Base-by-base conservation (phyloP, 2,329 filamentous ascomycete genomes). In the Penicillium capsulatum region DNA sequence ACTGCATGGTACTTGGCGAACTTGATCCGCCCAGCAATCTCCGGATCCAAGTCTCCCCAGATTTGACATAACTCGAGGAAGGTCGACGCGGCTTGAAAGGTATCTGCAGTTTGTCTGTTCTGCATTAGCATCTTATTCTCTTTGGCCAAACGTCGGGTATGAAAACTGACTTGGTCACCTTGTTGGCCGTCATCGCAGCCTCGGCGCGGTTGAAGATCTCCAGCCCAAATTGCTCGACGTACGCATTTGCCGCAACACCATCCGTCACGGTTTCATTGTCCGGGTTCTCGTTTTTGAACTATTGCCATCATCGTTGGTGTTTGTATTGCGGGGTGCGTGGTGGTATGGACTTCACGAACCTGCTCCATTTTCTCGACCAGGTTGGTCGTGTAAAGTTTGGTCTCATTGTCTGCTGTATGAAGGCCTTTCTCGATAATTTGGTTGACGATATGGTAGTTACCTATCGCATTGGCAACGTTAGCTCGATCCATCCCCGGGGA, bases 1-100 rank as follows among this genome's bases (percentile, higher is more conserved):
- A 91, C 72, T 2, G 91, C 90, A 63, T 97, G 94, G 76, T 87
- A 98, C 66, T 97, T 98, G 29, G 91, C 89, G 61, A 87, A 98
- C 64, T 94, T 96, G 67, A 91, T 88, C 72, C 95, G 97, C 38
- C 88, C 79, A 27, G 81, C 74, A 14, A 83, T 80, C 58, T 97
- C 89, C 1, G 77, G 68, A 22, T 94, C 86, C 8, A 83, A 70
- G 0, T 78, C 67, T 4, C 81, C 83, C 89, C 91, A 98, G 56
- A 95, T 84, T 48, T 83, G 83, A 40, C 87, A 77, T 4, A 97
- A 74, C 52, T 96, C 88, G 57, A 97, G 81, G 64, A 98, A 97
- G 0, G 89, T 94, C 0, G 87, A 83, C 0, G 92, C 87, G 2
- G 94, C 92, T 59, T 90, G 84, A 53, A 97, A 94, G 0, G 90